Evolutionary conservation across 176 grass and related monocot genomes (phyloP).

Genomic region (Musa beccarii): DNA sequence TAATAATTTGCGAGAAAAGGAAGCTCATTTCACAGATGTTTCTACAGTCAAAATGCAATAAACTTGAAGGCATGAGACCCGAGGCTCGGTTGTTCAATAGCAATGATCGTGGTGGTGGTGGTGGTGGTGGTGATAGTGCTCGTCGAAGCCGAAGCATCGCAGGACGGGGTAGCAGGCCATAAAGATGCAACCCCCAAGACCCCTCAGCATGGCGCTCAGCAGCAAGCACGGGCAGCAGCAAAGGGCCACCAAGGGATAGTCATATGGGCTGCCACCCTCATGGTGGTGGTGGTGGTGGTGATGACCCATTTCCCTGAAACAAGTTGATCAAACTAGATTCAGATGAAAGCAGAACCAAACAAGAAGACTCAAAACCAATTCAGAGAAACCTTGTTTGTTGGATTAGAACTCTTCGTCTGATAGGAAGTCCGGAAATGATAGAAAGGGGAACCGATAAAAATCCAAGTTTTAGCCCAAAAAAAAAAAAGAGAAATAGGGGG

Average conservation of each 20-base stretch:
- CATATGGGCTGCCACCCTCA: neutral
- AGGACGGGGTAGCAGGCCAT: conserved; percentile 7
- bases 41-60: too few species aligned
- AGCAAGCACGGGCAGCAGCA: conserved; percentile 15
- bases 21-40: too few species aligned
- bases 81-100: too few species aligned
- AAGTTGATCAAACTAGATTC: neutral
- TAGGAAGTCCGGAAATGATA: neutral
- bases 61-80: too few species aligned
- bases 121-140: conserved; percentile 3
- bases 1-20: too few species aligned
- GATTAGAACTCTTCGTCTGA: neutral
- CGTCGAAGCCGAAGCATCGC: conserved; percentile 11
- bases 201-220: neutral
- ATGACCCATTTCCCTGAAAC: conserved; percentile 16
- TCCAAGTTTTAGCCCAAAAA: neutral
- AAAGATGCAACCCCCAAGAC: neutral
- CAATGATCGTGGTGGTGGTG: neutral
- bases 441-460: conserved; percentile 1
- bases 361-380: neutral
- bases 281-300: conserved; percentile 3
- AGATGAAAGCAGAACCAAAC: neutral
- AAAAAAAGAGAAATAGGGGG: too few species aligned
- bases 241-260: conserved; percentile 3
- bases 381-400: neutral